Evolutionary conservation across 106 monocot genomes (phyloP).

Genomic region (Acorus gramineus): DNA sequence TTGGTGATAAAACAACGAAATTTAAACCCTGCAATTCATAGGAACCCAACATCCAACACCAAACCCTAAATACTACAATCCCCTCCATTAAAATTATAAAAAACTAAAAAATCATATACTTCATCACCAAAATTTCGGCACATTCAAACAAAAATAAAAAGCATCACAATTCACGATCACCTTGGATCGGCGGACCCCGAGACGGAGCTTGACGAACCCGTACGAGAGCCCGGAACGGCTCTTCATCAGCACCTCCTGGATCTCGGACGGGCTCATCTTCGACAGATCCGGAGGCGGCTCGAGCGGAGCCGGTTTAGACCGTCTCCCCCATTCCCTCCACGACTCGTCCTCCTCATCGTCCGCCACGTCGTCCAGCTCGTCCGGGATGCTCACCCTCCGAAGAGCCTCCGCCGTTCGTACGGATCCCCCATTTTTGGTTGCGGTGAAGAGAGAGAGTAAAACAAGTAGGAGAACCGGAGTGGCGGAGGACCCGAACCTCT

Average conservation of each 20-base stretch:
- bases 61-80: no score
- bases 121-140: constrained; percentile 1
- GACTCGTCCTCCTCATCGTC: constrained; percentile 88
- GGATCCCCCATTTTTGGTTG: no score
- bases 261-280: constrained; percentile 41
- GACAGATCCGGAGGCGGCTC: constrained; percentile 40
- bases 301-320: constrained; percentile 8
- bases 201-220: constrained; percentile 88
- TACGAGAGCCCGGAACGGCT: constrained; percentile 57
- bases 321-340: constrained; percentile 78
- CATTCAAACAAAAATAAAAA: background rate
- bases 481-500: no score
- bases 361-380: constrained; percentile 76
- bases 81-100: no score
- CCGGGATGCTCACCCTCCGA: constrained; percentile 57
- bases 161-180: constrained; percentile 1
- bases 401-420: constrained; percentile 15
- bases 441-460: constrained; percentile 1
- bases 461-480: background rate
- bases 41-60: no score
- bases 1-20: no score
- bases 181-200: constrained; percentile 43
- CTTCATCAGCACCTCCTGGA: constrained; percentile 74
- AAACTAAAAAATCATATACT: no score
- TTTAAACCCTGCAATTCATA: no score